These are phyloP conservation scores for Bombardia bombarda DNA, from an alignment of 495 filamentous ascomycete genomes.

Conservation along the genomic window DNA sequence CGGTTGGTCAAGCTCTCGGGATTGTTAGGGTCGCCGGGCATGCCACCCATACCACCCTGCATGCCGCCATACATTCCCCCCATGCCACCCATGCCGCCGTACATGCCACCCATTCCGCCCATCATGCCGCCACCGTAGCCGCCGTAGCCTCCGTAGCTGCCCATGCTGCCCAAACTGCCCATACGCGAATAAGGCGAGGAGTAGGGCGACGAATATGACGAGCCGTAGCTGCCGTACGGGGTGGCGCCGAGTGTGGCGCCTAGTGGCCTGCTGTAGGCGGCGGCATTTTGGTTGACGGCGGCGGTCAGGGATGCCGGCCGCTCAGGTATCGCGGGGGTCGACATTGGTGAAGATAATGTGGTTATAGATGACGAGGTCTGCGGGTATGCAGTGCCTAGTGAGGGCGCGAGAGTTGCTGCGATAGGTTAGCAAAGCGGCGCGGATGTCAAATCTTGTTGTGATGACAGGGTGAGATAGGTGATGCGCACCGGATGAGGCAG, in stretches of 20 bases:
- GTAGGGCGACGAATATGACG: constrained; percentile 36
- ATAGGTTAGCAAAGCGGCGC: constrained; percentile 15
- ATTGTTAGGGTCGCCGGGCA: constrained; percentile 72
- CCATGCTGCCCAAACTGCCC: constrained; percentile 27
- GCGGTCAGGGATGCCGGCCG: constrained; percentile 68
- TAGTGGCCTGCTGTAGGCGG: constrained; percentile 56
- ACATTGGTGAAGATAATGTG: constrained; percentile 33
- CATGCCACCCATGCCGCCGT: constrained; percentile 45
- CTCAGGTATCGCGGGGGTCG: constrained; percentile 71
- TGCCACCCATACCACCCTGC: constrained; percentile 51
- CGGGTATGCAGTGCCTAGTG: constrained; percentile 19
- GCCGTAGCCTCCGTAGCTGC: constrained; percentile 30
- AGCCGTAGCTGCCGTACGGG: constrained; percentile 58
- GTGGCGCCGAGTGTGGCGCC: constrained; percentile 15
- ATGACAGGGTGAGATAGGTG: too few species aligned
- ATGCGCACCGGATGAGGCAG: constrained; percentile 43
- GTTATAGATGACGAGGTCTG: constrained; percentile 19
- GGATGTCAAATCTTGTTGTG: too few species aligned
- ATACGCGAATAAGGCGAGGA: constrained; percentile 38
- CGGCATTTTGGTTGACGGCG: constrained; percentile 74
- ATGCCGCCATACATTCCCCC: constrained; percentile 51
- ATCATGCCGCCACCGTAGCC: constrained; percentile 37
- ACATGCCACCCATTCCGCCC: constrained; percentile 33
- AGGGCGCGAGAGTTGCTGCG: constrained; percentile 20
- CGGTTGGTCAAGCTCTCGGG: constrained; percentile 85